Base-by-base conservation (phyloP, 2,329 filamentous ascomycete genomes). In the Helotiales sp. region DNA sequence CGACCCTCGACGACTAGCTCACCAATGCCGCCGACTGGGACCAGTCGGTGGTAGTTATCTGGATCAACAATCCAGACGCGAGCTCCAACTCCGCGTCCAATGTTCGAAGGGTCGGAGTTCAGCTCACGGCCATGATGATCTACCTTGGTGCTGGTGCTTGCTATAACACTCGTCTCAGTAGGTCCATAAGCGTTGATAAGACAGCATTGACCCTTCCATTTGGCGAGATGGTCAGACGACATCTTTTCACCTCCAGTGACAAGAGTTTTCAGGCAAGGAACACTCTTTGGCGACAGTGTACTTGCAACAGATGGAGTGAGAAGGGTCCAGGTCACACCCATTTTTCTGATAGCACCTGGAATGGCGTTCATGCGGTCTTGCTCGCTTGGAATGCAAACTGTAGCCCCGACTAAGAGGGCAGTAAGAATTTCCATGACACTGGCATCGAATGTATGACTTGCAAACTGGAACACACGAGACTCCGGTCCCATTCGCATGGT, bases 221-320 rank as follows among this genome's bases (percentile, higher is more conserved):
- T 77, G 6, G 74, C 73, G 57, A 81, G 71, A 65, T 80, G 76
- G 24, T 86, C 80, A 86, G 84, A 50, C 84, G 83, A 11, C 89
- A 96, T 49, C 95, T 85, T 93, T 95, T 97, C 79, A 96, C 93
- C 7, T 92, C 93, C 72, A 95, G 97, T 0, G 92, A 97, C 40
- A 95, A 81, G 1, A 96, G 82, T 3, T 92, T 79, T 63, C 83
- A 97, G 78, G 0, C 80, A 79, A 0, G 93, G 93, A 0, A 89
- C 91, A 13, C 96, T 93, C 0, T 91, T 94, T 0, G 93, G 93
- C 0, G 92, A 96, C 63, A 97, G 82, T 78, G 97, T 92, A 69
- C 90, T 92, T 0, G 57, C 65, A 34, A 73, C 52, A 11, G 72
- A 64, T 26, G 72, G 65, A 24, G 71, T 74, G 37, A 72, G 52